Percentiles rank a stretch among this genome's conserved stretches.
Conservation (phyloP, 73 alveolate species). For the Uronychia setigera region DNA sequence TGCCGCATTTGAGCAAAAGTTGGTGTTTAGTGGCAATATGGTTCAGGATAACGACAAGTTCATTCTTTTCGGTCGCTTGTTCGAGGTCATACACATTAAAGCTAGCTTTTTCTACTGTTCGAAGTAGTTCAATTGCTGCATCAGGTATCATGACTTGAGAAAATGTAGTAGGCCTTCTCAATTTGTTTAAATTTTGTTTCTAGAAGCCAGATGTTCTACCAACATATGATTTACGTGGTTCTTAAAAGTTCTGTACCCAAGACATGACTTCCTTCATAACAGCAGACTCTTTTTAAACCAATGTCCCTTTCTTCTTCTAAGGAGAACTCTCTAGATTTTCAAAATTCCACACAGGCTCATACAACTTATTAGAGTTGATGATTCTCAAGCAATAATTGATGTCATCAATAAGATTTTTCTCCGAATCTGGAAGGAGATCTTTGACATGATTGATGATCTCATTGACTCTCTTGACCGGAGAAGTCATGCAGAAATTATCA, state of each 20-base stretch:
- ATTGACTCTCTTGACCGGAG: constrained; percentile 30
- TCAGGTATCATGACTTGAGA: not conserved
- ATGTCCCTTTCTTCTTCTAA: not conserved
- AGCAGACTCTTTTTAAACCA: not conserved
- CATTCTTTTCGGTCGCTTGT: not conserved
- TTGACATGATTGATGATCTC: constrained; percentile 24
- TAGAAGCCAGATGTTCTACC: not conserved
- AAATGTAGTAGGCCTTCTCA: not conserved
- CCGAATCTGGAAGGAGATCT: constrained; percentile 9
- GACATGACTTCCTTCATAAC: not conserved
- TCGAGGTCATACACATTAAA: not conserved
- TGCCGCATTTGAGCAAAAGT: not conserved
- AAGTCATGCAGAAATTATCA: constrained; percentile 15
- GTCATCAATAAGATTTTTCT: constrained; percentile 15
- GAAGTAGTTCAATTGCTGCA: not conserved
- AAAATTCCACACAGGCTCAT: constrained; percentile 12
- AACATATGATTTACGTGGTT: not conserved
- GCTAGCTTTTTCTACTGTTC: not conserved
- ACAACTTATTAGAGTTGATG: constrained; percentile 34
- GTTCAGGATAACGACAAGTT: not conserved
- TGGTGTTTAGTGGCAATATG: not conserved
- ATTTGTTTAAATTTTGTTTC: too few species aligned
- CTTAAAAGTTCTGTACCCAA: not conserved
- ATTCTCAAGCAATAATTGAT: constrained; percentile 28
- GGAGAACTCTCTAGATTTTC: not conserved